A percentile compares a stretch with the other conserved stretches of the same genome.
Conservation (phyloP, 2,329 filamentous ascomycete species). For the Fusarium fracticaudum region DNA sequence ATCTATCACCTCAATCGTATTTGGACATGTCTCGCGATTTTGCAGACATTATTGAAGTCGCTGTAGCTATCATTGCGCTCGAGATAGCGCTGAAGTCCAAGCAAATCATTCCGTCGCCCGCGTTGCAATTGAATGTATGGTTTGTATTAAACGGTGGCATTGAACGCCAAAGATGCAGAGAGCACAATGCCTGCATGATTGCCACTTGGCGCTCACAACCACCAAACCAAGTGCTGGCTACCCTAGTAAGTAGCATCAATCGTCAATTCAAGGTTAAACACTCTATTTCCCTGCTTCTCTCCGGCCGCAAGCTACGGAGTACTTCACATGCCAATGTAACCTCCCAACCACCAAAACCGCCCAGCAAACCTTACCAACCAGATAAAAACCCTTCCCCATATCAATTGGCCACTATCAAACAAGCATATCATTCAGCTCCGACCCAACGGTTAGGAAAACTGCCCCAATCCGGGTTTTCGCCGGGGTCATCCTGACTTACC, state of each 20-base stretch:
- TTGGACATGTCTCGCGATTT: background rate
- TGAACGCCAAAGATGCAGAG: fast-evolving
- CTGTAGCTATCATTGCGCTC: fast-evolving
- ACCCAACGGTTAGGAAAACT: background rate
- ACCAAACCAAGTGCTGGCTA: background rate
- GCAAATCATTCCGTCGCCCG: fast-evolving
- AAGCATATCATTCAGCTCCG: conserved; percentile 1
- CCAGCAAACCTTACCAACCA: too few species aligned
- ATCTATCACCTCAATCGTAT: background rate
- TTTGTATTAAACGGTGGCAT: fast-evolving
- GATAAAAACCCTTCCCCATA: background rate
- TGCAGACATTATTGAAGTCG: fast-evolving
- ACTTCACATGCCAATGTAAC: background rate
- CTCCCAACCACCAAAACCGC: background rate
- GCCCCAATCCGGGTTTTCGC: background rate
- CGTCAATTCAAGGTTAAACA: background rate
- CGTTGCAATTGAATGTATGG: fast-evolving
- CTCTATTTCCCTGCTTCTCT: background rate
- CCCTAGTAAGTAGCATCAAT: background rate
- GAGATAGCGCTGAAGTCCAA: fast-evolving
- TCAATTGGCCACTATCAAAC: conserved; percentile 5
- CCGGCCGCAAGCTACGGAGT: background rate
- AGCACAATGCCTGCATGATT: background rate
- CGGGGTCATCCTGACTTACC: background rate
- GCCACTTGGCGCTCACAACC: background rate